A percentile compares a stretch with the other conserved stretches of the same genome.
Conservation (phyloP, 2,329 filamentous ascomycete genomes). For the Ceratocystis colombiana region DNA sequence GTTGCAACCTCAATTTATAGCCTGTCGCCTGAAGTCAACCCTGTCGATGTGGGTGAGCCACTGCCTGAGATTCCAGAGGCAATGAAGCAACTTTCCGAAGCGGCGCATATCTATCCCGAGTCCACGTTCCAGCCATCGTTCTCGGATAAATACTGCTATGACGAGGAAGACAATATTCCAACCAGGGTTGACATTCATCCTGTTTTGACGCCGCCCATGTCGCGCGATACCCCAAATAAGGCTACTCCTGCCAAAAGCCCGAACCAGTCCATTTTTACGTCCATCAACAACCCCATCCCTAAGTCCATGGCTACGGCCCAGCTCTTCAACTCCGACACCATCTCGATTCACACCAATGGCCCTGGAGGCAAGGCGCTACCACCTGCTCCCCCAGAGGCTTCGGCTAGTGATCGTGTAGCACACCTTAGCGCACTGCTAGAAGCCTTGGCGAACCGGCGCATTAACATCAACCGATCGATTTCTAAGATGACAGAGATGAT, state of each 20-base stretch:
- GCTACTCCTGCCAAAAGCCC: background rate
- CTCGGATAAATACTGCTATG: background rate
- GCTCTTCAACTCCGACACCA: slow-evolving; percentile 25
- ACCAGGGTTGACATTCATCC: slow-evolving; percentile 20
- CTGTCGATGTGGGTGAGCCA: slow-evolving; percentile 34
- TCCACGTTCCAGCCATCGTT: background rate
- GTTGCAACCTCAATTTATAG: slow-evolving; percentile 44
- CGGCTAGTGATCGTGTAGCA: slow-evolving; percentile 54
- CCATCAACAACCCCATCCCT: slow-evolving; percentile 17
- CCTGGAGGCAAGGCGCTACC: slow-evolving; percentile 48
- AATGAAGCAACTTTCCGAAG: slow-evolving; percentile 28
- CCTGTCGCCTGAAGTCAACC: slow-evolving; percentile 35
- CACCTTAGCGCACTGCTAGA: slow-evolving; percentile 56
- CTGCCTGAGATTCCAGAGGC: slow-evolving; percentile 33
- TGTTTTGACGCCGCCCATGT: slow-evolving; percentile 17
- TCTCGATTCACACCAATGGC: slow-evolving; percentile 21
- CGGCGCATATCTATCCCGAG: slow-evolving; percentile 10
- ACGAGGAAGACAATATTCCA: slow-evolving; percentile 13
- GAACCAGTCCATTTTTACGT: background rate
- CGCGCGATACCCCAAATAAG: slow-evolving; percentile 15
- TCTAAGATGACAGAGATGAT: slow-evolving; percentile 69
- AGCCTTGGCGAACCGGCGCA: slow-evolving; percentile 54
- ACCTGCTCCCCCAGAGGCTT: slow-evolving; percentile 49
- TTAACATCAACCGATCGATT: slow-evolving; percentile 63
- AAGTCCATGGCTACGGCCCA: slow-evolving; percentile 17